phyloP scores from a whole-genome alignment of 2,329 filamentous ascomycete genomes.

The Fusarium musae region DNA sequence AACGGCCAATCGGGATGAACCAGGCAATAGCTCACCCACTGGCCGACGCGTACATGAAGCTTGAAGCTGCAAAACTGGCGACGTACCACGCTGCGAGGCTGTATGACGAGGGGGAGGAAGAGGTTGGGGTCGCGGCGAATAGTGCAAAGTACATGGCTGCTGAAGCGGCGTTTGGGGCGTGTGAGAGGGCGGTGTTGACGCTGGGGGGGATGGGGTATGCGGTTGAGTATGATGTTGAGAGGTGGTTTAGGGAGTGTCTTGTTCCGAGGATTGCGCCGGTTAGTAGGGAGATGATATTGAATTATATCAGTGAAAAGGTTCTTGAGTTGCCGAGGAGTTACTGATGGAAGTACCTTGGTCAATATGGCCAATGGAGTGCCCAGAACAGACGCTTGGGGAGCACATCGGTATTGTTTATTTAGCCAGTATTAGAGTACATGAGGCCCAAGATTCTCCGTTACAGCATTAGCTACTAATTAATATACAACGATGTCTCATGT shows the following conservation, averaged over 20 bases:
- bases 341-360: conserved; percentile 44
- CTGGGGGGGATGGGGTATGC: conserved; percentile 75
- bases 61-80: conserved; percentile 73
- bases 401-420: too few species aligned
- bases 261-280: conserved; percentile 73
- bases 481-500: not conserved
- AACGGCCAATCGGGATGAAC: conserved; percentile 73
- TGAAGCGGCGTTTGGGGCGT: conserved; percentile 71
- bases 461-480: rapidly evolving
- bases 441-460: rapidly evolving
- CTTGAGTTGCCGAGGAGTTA: conserved; percentile 76
- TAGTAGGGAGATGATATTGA: conserved; percentile 79
- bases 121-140: conserved; percentile 73
- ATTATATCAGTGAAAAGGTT: conserved; percentile 76
- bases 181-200: conserved; percentile 68
- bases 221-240: conserved; percentile 72
- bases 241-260: conserved; percentile 72
- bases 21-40: conserved; percentile 74
- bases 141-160: conserved; percentile 77
- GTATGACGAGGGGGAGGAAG: conserved; percentile 67
- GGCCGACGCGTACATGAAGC: conserved; percentile 71
- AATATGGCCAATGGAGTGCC: not conserved
- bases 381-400: not conserved
- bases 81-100: conserved; percentile 73
- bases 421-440: rapidly evolving